Evolutionary conservation across 2,329 filamentous ascomycete genomes (phyloP).

Genomic region (Geosmithia morbida): DNA sequence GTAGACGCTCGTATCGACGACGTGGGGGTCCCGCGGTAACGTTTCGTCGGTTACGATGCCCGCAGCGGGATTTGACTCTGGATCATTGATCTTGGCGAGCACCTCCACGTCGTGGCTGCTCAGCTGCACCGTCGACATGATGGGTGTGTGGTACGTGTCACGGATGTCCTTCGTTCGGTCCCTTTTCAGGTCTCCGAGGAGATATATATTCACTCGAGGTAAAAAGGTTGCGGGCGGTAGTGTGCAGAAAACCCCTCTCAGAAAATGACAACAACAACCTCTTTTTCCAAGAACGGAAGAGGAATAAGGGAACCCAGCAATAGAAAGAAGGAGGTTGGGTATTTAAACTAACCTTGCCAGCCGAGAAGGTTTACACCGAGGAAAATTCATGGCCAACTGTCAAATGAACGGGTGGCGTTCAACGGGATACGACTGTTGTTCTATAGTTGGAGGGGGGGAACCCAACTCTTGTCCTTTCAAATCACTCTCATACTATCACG

Average conservation of each 20-base stretch:
- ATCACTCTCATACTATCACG: background rate
- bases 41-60: conserved; percentile 38
- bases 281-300: too few species aligned
- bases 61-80: conserved; percentile 43
- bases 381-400: background rate
- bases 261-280: too few species aligned
- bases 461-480: background rate
- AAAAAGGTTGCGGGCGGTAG: too few species aligned
- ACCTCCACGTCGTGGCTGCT: conserved; percentile 46
- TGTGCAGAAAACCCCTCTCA: too few species aligned
- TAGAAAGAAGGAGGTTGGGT: too few species aligned
- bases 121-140: conserved; percentile 14
- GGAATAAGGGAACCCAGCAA: too few species aligned
- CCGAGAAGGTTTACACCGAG: background rate
- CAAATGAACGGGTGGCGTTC: background rate
- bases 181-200: background rate
- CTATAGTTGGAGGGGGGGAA: background rate
- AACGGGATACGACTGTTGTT: background rate
- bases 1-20: conserved; percentile 36
- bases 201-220: too few species aligned
- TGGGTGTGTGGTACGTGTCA: background rate
- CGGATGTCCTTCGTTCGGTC: background rate
- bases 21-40: conserved; percentile 41
- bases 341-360: background rate
- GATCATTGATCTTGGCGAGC: conserved; percentile 53